Conservation (phyloP, 2,329 filamentous ascomycete species). For the Phaeoacremonium minimum region DNA sequence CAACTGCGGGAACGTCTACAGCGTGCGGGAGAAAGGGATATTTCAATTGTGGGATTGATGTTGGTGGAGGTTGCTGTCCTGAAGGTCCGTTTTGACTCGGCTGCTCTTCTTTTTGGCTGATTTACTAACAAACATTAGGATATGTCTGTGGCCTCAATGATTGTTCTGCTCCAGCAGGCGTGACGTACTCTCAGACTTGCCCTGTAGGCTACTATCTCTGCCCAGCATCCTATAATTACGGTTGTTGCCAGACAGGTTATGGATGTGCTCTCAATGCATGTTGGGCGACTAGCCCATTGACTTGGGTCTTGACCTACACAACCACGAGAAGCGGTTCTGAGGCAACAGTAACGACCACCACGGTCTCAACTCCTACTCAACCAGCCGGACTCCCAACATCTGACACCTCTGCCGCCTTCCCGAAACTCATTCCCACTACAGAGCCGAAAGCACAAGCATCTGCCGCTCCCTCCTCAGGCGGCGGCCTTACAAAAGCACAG, state of each 20-base stretch:
- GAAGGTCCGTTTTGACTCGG: conserved; percentile 11
- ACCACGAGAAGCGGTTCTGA: conserved; percentile 36
- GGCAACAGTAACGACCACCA: conserved; percentile 31
- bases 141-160: conserved; percentile 13
- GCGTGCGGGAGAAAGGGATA: conserved; percentile 28
- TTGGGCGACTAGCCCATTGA: conserved; percentile 41
- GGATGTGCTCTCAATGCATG: conserved; percentile 42
- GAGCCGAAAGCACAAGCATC: conserved; percentile 34
- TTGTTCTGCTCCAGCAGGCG: conserved; percentile 40
- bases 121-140: conserved; percentile 8
- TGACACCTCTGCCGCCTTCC: conserved; percentile 18
- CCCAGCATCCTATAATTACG: conserved; percentile 43
- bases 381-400: conserved; percentile 20
- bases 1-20: conserved; percentile 35
- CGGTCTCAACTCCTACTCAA: conserved; percentile 31
- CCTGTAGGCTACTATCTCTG: conserved; percentile 41
- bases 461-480: conserved; percentile 10
- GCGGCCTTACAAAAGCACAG: conserved; percentile 28
- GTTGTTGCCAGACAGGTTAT: conserved; percentile 48
- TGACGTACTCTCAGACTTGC: conserved; percentile 34
- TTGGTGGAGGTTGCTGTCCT: conserved; percentile 27
- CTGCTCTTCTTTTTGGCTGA: conserved; percentile 3
- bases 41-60: conserved; percentile 32
- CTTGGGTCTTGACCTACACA: conserved; percentile 39
- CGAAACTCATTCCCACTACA: conserved; percentile 39